These are phyloP conservation scores for Calendula officinalis DNA, from an alignment of 129 eudicot genomes.

Conservation along the genomic window DNA sequence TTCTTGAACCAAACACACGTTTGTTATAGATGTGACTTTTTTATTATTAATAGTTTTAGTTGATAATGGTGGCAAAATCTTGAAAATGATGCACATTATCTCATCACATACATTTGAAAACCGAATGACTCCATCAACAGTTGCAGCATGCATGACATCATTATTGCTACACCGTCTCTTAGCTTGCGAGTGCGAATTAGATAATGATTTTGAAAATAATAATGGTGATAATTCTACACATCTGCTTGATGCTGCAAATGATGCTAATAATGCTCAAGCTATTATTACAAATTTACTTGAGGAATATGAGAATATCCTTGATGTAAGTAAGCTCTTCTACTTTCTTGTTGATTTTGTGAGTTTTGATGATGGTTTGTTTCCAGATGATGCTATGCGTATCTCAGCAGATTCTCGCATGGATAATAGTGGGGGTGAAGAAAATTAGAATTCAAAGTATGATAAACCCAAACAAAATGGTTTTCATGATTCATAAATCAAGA, in stretches of 20 bases:
- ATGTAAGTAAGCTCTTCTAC: conserved; percentile 43
- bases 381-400: conserved; percentile 76
- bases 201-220: conserved; percentile 76
- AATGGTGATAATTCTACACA: conserved; percentile 86
- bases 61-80: conserved; percentile 43
- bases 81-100: conserved; percentile 90
- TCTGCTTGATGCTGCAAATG: conserved; percentile 94
- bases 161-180: conserved; percentile 85
- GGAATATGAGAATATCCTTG: conserved; percentile 80
- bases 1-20: conserved; percentile 94
- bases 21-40: conserved; percentile 62
- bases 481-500: conserved; percentile 67
- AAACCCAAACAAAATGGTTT: conserved; percentile 65
- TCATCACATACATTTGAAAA: conserved; percentile 69
- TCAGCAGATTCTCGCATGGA: conserved; percentile 77
- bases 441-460: conserved; percentile 63
- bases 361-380: conserved; percentile 27
- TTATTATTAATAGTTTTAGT: not conserved
- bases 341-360: not conserved
- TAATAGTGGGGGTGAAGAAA: conserved; percentile 77
- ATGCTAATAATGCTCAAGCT: conserved; percentile 94
- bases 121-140: conserved; percentile 88
- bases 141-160: conserved; percentile 98
- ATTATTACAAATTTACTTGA: conserved; percentile 73
- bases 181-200: conserved; percentile 90